Evolutionary conservation across 306 rosid species (phyloP).

Genomic region (Arachis hypogaea): DNA sequence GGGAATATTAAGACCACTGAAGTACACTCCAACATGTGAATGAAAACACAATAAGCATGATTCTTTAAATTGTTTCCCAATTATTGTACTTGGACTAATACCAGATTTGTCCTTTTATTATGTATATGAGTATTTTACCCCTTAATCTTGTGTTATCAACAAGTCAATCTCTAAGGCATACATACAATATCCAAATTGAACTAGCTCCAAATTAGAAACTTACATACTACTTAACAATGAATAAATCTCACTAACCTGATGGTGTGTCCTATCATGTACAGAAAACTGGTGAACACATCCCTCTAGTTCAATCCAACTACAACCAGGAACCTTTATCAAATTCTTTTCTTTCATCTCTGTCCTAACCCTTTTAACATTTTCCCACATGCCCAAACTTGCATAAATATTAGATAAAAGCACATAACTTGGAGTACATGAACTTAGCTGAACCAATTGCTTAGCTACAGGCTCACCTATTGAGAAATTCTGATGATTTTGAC

Average conservation of each 20-base stretch:
- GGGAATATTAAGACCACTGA: not conserved
- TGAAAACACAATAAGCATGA: no score
- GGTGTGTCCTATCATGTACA: conserved; percentile 68
- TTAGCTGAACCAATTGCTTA: conserved; percentile 46
- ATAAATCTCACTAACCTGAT: conserved; percentile 64
- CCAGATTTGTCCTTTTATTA: not conserved
- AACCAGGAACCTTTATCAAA: conserved; percentile 61
- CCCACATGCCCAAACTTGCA: conserved; percentile 71
- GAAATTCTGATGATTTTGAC: conserved; percentile 54
- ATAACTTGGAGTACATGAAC: conserved; percentile 58
- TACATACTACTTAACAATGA: conserved; percentile 55
- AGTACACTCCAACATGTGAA: not conserved
- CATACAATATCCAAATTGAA: conserved; percentile 24
- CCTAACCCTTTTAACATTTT: conserved; percentile 57
- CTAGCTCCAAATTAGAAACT: conserved; percentile 35
- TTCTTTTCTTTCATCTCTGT: conserved; percentile 58
- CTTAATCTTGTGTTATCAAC: not conserved
- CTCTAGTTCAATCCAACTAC: conserved; percentile 74
- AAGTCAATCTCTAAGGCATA: not conserved
- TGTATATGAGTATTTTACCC: not conserved
- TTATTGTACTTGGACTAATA: no score
- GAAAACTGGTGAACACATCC: conserved; percentile 73
- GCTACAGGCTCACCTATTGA: conserved; percentile 59
- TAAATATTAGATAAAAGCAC: conserved; percentile 74
- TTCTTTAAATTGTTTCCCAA: no score